Conservation (phyloP, 192 early-diverging fungal species). For the Backusella sp. region DNA sequence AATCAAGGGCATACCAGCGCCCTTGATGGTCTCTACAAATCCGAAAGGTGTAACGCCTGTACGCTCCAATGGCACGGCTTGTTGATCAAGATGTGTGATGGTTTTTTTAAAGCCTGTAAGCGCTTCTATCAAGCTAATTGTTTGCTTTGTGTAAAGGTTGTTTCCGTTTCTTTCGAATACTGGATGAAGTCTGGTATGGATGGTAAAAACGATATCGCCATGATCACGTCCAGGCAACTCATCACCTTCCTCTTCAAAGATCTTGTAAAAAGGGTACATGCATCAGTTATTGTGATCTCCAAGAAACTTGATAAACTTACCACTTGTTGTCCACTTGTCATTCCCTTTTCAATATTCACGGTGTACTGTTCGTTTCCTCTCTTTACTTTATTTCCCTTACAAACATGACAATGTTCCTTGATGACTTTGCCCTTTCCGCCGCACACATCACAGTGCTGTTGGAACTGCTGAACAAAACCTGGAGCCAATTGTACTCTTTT, state of each 20-base stretch:
- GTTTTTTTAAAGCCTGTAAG: constrained; percentile 78
- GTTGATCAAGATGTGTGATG: constrained; percentile 81
- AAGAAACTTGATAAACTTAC: constrained; percentile 8
- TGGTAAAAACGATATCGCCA: constrained; percentile 81
- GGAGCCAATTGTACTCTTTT: constrained; percentile 86
- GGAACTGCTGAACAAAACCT: constrained; percentile 94
- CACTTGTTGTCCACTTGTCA: constrained; percentile 71
- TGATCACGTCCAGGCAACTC: constrained; percentile 84
- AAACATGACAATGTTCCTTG: background rate
- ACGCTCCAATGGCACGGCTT: constrained; percentile 60
- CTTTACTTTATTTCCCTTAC: constrained; percentile 62
- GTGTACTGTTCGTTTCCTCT: constrained; percentile 80
- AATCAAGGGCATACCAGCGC: constrained; percentile 87
- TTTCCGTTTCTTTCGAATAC: constrained; percentile 76
- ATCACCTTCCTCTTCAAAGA: constrained; percentile 90
- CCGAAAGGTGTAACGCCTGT: constrained; percentile 56
- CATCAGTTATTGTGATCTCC: background rate
- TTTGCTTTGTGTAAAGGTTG: constrained; percentile 72
- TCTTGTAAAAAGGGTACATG: background rate
- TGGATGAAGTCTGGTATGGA: constrained; percentile 69
- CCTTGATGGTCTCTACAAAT: constrained; percentile 73
- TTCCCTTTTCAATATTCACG: constrained; percentile 79
- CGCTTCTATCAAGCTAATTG: constrained; percentile 75
- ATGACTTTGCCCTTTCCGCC: constrained; percentile 64
- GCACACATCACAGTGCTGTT: constrained; percentile 88